A percentile compares a stretch with the other conserved stretches of the same genome.
These are phyloP conservation scores for Panicum virgatum DNA, from an alignment of 202 grass and related monocot genomes.

Conservation along the genomic window DNA sequence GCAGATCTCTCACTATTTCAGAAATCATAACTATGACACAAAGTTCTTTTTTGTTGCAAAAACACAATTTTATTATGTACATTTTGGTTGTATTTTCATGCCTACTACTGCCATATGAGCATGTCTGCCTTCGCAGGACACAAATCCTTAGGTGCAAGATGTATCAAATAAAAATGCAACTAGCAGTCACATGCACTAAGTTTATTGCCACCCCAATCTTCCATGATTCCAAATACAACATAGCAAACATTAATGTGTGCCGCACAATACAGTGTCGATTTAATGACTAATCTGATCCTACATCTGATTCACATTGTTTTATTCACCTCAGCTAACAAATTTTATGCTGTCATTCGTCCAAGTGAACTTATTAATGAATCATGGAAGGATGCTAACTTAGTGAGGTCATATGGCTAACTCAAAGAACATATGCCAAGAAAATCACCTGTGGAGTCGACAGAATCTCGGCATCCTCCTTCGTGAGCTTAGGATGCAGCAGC, in stretches of 20 bases:
- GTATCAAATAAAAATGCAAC: neutral
- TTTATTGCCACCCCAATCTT: neutral
- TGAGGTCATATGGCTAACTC: neutral
- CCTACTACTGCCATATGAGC: neutral
- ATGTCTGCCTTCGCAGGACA: neutral
- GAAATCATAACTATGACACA: neutral
- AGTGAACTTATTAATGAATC: neutral
- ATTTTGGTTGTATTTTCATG: neutral
- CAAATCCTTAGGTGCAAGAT: neutral
- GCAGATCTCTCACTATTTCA: neutral
- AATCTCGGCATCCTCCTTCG: constrained; percentile 68
- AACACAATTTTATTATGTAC: neutral
- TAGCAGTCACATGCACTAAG: neutral
- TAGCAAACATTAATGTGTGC: neutral
- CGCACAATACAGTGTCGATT: neutral
- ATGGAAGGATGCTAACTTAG: neutral
- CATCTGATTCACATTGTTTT: neutral
- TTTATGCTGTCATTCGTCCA: neutral
- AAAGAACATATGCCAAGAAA: neutral
- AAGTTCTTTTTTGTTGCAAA: neutral
- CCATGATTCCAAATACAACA: neutral
- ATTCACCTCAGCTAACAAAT: constrained; percentile 6
- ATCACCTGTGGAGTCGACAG: constrained; percentile 78
- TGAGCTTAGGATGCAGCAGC: constrained; percentile 79
- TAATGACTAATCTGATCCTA: neutral